These are phyloP conservation scores for Berberis thunbergii DNA, from an alignment of 164 flowering plant genomes.

Conservation along the genomic window DNA sequence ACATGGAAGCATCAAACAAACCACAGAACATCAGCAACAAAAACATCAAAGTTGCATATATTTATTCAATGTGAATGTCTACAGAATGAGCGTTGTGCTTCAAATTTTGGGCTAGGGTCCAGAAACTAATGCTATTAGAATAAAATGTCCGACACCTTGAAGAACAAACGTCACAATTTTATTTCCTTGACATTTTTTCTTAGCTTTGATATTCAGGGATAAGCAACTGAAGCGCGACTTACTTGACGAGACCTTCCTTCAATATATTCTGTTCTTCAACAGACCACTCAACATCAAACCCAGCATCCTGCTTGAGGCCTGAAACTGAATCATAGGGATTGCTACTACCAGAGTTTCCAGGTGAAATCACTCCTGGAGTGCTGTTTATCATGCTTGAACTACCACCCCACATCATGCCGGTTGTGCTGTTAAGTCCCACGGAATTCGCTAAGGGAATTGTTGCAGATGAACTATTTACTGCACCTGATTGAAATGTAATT, in stretches of 20 bases:
- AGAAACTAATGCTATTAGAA: background rate
- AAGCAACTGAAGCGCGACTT: slow-evolving; percentile 21
- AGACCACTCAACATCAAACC: slow-evolving; percentile 85
- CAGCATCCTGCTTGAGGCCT: slow-evolving; percentile 64
- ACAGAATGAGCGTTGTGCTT: no score
- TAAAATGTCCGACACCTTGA: background rate
- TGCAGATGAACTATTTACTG: slow-evolving; percentile 31
- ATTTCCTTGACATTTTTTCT: background rate
- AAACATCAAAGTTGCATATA: background rate
- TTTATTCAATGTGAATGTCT: background rate
- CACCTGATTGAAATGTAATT: slow-evolving; percentile 44
- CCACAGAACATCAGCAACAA: background rate
- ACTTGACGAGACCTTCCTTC: slow-evolving; percentile 83
- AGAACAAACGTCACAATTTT: background rate
- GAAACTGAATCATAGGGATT: slow-evolving; percentile 40
- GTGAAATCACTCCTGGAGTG: slow-evolving; percentile 21
- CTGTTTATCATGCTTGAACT: slow-evolving; percentile 26
- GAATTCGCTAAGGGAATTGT: slow-evolving; percentile 33
- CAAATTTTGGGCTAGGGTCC: no score
- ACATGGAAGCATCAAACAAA: background rate
- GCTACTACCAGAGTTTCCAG: slow-evolving; percentile 38
- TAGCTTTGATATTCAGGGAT: background rate
- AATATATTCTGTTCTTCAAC: slow-evolving; percentile 67
- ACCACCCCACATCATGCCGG: slow-evolving; percentile 30
- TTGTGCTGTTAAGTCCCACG: slow-evolving; percentile 20